Evolutionary conservation across 352 stramenopile genomes (phyloP).

Genomic region (Phytopythium litorale): DNA sequence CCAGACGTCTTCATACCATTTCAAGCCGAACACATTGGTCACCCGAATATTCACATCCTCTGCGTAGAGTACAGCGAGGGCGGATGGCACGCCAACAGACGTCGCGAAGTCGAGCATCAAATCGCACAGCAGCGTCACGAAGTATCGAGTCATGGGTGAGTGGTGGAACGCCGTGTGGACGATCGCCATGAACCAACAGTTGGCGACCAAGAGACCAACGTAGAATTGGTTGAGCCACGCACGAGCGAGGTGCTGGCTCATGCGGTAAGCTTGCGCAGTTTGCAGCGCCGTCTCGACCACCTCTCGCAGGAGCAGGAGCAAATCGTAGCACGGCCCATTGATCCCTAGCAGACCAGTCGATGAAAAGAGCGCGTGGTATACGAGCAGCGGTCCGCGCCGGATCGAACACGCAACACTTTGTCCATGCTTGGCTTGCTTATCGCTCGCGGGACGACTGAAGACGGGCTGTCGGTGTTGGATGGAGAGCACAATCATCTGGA

Average conservation of each 20-base stretch:
- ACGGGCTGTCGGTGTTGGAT: background rate
- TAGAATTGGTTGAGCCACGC: slow-evolving; percentile 27
- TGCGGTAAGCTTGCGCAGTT: slow-evolving; percentile 21
- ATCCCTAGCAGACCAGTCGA: too few species aligned
- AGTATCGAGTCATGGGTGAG: background rate
- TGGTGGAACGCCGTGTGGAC: slow-evolving; percentile 6
- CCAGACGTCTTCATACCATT: too few species aligned
- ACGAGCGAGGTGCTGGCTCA: slow-evolving; percentile 19
- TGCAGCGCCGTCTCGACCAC: slow-evolving; percentile 20
- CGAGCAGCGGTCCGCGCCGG: background rate
- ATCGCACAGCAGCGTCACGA: slow-evolving; percentile 12
- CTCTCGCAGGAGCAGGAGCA: slow-evolving; percentile 12
- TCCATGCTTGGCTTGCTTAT: background rate
- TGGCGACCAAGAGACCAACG: slow-evolving; percentile 17
- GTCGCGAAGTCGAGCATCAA: slow-evolving; percentile 18
- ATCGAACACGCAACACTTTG: background rate
- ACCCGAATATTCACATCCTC: too few species aligned
- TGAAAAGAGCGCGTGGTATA: background rate
- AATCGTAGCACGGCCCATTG: slow-evolving; percentile 16
- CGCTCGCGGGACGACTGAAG: background rate
- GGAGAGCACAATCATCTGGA: background rate
- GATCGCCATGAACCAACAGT: slow-evolving; percentile 18
- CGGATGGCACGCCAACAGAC: too few species aligned
- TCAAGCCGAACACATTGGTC: too few species aligned
- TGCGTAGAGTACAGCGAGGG: too few species aligned